Evolutionary conservation across 2,329 filamentous ascomycete species (phyloP), one percentile per base, ranked within the genome.

Genomic region (Beauveria bassiana): DNA sequence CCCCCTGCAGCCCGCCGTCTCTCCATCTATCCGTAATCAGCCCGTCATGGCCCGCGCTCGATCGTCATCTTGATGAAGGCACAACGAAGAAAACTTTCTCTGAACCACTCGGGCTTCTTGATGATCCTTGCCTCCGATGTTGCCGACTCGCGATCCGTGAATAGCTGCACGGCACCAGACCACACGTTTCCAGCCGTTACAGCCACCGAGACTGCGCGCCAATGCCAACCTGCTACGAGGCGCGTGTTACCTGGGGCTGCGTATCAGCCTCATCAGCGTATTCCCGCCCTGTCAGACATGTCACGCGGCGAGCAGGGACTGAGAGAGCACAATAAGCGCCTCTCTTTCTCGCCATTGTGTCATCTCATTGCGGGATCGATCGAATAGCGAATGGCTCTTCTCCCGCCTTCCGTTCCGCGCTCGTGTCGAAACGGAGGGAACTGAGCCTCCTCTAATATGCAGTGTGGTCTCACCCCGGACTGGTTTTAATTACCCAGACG

Each of bases 391-490:
- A 34, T 20, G 9, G 43, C 9, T 20, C 20, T 46, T 22, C 3
- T n/a, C 43, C 40, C 3, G 40, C 42, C 3, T 46, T 12, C 43
- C 20, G 9, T 20, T 46, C n/a, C 10, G 10, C 10, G 20, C 20
- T 20, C 16, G 14, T 50, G 22, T 50, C 24, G 34, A 38, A 5
- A 16, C 34, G 34, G 34, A 34, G 31, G 12, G 31, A 34, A 14
- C 12, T 34, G 31, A 38, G 12, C 12, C 34, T 38, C 6, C 14
- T 28, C 28, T 38, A 7, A 20, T 38, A 59, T 59, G 56, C 46
- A 59, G 43, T 28, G 56, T 31, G 56, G 46, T 40, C 24, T 49
- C 46, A 51, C 46, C 56, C 56, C 34, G 56, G 56, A 59, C 56
- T 42, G 31, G 7, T 20, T 46, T 58, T 58, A 51, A 51, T 59